Evolutionary conservation across 305 asterid genomes (phyloP), one percentile per base, ranked within the genome.

Genomic region (Fraxinus floribunda): DNA sequence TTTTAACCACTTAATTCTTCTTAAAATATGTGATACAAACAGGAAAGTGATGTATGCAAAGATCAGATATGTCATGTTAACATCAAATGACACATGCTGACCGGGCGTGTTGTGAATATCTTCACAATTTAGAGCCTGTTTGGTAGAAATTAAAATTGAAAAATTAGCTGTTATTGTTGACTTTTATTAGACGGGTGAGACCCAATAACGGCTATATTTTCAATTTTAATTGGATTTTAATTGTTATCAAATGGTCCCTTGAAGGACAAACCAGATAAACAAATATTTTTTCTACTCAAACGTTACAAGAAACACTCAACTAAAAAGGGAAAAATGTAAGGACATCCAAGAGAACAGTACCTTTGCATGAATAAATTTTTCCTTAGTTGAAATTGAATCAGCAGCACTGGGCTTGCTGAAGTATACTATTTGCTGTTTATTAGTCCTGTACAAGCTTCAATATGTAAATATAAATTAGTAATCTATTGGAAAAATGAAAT

Each of bases 341-440:
- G 39, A 68, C 6, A 22, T 32, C 57, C 22, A 79, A 81, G 76
- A 52, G 39, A 83, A n/a, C 71, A 72, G 62, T 86, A 96, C 99
- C 97, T 97, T 97, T 72, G 97, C 97, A 85, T 97, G 98, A 84
- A 97, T 97, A 84, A 90, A 94, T 86, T 97, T 94, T 85, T 94
- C 98, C 92, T 97, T 97, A 0, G 85, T 91, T 39, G 97, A 88
- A 83, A 97, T 97, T 30, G 96, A 88, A 90, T 95, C 98, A 24
- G 83, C 82, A 11, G 91, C 92, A 82, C 86, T 90, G 84, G 99
- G 99, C 91, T 97, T 97, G 93, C 89, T 89, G 86, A 91, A 86
- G 89, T 89, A 87, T 39, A 88, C 83, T 87, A 86, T 83, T 85
- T 92, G 97, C 49, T 88, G 97, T 80, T 92, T 91, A 85, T 90